Evolutionary conservation across 2,329 filamentous ascomycete genomes (phyloP), one percentile per base, ranked within the genome.

Genomic region (Colletotrichum brevisporum): DNA sequence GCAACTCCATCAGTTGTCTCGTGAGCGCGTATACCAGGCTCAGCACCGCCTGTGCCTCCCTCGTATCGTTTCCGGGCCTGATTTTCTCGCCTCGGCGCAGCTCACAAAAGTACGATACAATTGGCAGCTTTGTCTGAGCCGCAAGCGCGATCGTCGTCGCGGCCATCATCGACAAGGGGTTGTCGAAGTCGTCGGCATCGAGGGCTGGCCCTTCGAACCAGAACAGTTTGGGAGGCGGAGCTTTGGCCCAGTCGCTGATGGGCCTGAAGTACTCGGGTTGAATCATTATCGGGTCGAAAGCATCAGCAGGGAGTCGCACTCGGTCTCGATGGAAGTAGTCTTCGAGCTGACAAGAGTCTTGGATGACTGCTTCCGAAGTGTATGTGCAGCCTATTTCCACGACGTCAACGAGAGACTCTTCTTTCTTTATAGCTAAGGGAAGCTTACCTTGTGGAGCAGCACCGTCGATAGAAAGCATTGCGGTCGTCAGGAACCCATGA

Each of bases 81-180:
- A 62, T 5, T 0, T 5, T 31, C 6, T 61, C 50, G 0, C 56
- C 36, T 18, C 71, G 15, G 0, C 21, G 63, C 2, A 70, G 63
- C 15, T 73, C 56, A 39, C 73, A 73, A 53, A 74, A 74, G 48
- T 73, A 74, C 0, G 74, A 75, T 2, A 74, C 12, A 0, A 69
- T 57, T 3, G 63, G 58, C 6, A 72, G 3, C 3, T 53, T 18
- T 1, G 51, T 55, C 13, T n/a, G 24, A 2, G 45, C 55, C 0
- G 71, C 65, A 6, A 73, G 50, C 1, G 27, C 55, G 9, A 74
- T 45, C 0, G 70, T 5, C 1, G 39, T 67, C 1, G 70, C 70
- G 3, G 65, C 67, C 5, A 72, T 58, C 47, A 63, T 62, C 5
- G 67, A 63, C 2, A 73, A 15, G 0, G 69, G 63, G 16, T 71